A percentile compares a stretch with the other conserved stretches of the same genome.
Conservation (phyloP, 768 basidiomycete species). For the Lentinula sp. region DNA sequence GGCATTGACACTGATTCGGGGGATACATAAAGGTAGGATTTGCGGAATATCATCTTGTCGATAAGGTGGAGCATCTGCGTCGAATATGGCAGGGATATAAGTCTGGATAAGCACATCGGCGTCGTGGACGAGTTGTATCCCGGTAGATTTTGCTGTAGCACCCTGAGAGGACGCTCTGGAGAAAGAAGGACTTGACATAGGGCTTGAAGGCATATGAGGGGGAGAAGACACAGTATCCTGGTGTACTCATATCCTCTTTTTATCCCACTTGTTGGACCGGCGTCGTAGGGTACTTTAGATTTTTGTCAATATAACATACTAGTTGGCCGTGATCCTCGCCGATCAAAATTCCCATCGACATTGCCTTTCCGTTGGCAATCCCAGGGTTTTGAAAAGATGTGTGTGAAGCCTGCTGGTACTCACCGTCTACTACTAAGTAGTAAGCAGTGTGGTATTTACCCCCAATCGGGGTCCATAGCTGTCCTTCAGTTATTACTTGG, state of each 20-base stretch:
- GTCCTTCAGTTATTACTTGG: no score
- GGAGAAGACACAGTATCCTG: not conserved
- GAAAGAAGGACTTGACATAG: not conserved
- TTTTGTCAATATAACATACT: not conserved
- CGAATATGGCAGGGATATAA: constrained; percentile 2
- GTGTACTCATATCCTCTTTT: no score
- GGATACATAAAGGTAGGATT: constrained; percentile 15
- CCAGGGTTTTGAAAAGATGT: not conserved
- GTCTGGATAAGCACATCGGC: constrained; percentile 6
- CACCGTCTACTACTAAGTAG: no score
- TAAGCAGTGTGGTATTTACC: no score
- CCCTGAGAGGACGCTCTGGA: not conserved
- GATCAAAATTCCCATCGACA: not conserved
- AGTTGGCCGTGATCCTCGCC: not conserved
- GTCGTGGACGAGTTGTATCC: constrained; percentile 4
- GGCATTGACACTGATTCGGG: constrained; percentile 14
- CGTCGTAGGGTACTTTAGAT: not conserved
- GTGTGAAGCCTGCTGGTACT: no score
- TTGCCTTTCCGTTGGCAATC: not conserved
- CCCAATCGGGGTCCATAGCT: no score
- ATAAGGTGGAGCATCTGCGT: not conserved
- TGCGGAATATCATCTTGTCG: constrained; percentile 2
- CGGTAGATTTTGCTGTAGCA: not conserved
- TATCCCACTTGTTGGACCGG: no score
- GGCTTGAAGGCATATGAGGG: not conserved